Percentiles rank a stretch among this genome's conserved stretches.
Conservation (phyloP, 208 protist genomes). For the Trypanosoma caninum region DNA sequence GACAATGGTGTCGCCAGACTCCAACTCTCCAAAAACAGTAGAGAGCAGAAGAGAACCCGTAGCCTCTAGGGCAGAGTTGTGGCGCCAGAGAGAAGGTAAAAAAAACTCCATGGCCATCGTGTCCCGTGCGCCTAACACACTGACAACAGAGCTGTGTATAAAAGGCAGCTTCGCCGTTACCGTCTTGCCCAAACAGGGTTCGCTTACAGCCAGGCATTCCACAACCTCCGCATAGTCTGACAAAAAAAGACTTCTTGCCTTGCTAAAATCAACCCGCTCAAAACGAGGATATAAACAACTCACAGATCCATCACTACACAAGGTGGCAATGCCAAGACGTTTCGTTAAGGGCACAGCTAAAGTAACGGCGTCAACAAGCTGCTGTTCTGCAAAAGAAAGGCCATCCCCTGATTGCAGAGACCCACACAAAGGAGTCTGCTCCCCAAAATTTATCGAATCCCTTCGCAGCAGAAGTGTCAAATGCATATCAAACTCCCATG, state of each 20-base stretch:
- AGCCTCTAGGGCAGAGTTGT: conserved; percentile 41
- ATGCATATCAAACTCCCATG: conserved; percentile 33
- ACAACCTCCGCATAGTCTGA: neutral
- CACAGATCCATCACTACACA: conserved; percentile 24
- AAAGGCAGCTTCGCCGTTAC: conserved; percentile 15
- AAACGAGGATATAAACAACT: conserved; percentile 16
- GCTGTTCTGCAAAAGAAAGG: conserved; percentile 65
- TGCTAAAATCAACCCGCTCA: conserved; percentile 3
- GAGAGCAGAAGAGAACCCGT: conserved; percentile 52
- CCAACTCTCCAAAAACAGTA: conserved; percentile 29
- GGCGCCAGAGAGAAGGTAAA: conserved; percentile 49
- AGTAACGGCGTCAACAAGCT: conserved; percentile 60
- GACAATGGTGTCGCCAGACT: conserved; percentile 1
- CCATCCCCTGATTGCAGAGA: conserved; percentile 49
- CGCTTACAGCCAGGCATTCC: too few species aligned
- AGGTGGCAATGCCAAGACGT: conserved; percentile 39
- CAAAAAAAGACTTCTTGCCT: too few species aligned
- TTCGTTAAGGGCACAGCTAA: conserved; percentile 46
- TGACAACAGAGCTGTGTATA: conserved; percentile 21
- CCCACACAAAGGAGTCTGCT: conserved; percentile 57
- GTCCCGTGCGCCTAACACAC: conserved; percentile 10
- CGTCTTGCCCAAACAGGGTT: neutral
- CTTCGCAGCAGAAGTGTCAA: conserved; percentile 47
- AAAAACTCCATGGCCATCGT: conserved; percentile 8
- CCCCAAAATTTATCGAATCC: conserved; percentile 35